Conservation (phyloP, 345 rosid genomes). For the Mangifera indica region DNA sequence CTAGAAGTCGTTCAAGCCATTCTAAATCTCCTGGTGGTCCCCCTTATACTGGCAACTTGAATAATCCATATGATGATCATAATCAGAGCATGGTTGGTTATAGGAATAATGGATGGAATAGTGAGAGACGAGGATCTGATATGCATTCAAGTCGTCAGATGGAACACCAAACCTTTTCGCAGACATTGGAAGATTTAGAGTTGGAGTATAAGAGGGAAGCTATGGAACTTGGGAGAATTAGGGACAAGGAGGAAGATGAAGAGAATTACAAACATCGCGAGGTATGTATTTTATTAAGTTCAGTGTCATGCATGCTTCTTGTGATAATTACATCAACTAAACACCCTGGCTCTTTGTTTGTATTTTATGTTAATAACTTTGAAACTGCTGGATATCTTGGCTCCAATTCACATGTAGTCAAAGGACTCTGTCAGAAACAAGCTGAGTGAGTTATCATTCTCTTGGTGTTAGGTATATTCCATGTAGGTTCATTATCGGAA, state of each 20-base stretch:
- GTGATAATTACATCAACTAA: constrained; percentile 14
- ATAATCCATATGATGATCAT: constrained; percentile 69
- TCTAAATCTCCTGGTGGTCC: constrained; percentile 82
- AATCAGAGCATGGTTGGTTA: constrained; percentile 54
- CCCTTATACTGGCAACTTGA: constrained; percentile 65
- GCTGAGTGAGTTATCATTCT: not conserved
- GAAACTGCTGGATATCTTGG: not conserved
- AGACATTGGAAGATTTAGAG: constrained; percentile 78
- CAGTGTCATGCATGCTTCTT: constrained; percentile 8
- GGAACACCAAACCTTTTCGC: constrained; percentile 64
- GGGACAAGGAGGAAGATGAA: constrained; percentile 89
- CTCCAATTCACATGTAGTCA: not conserved
- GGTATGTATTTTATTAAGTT: constrained; percentile 52
- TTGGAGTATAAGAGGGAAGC: constrained; percentile 75
- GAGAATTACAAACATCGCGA: constrained; percentile 93
- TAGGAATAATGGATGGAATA: constrained; percentile 74
- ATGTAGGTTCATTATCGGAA: not conserved
- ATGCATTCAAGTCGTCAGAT: constrained; percentile 61
- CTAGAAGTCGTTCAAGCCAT: constrained; percentile 81
- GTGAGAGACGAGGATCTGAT: constrained; percentile 63
- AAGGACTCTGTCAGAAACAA: not conserved
- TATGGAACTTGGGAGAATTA: constrained; percentile 69
- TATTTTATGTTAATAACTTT: not conserved
- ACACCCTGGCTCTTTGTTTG: constrained; percentile 1
- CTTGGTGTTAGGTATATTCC: not conserved